Conservation (phyloP, 1,139 yeast genomes). For the Arxiozyma slooffiae region DNA sequence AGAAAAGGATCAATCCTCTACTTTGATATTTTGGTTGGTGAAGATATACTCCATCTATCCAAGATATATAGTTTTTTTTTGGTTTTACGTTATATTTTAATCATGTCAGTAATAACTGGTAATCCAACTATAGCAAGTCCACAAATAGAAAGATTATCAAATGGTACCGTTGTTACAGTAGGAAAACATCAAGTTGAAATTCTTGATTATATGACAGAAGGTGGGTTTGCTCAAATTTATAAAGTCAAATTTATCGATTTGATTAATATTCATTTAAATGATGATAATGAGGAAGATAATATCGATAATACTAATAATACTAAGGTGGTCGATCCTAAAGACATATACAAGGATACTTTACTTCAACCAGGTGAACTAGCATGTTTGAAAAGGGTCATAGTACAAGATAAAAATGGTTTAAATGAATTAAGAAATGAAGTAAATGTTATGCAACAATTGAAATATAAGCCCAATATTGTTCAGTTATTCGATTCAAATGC, state of each 20-base stretch:
- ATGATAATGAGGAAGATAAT: slow-evolving; percentile 8
- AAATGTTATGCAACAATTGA: slow-evolving; percentile 74
- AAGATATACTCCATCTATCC: not conserved
- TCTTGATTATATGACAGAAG: slow-evolving; percentile 53
- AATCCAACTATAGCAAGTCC: slow-evolving; percentile 3
- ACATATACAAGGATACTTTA: not conserved
- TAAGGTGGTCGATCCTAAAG: slow-evolving; percentile 3
- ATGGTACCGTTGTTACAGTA: slow-evolving; percentile 54
- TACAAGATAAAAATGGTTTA: slow-evolving; percentile 62
- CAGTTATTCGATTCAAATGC: slow-evolving; percentile 93
- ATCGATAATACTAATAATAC: not conserved
- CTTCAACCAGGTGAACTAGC: slow-evolving; percentile 38
- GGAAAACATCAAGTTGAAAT: slow-evolving; percentile 54
- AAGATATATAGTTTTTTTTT: not conserved
- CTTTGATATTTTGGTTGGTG: too few species aligned
- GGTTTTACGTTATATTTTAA: not conserved
- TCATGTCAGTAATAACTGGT: slow-evolving; percentile 1
- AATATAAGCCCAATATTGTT: slow-evolving; percentile 72
- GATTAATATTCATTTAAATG: slow-evolving; percentile 16
- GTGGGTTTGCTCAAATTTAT: slow-evolving; percentile 74
- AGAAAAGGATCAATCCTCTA: too few species aligned
- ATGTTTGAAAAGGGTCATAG: slow-evolving; percentile 66
- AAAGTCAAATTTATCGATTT: slow-evolving; percentile 37
- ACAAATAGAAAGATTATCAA: slow-evolving; percentile 1
- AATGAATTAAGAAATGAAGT: slow-evolving; percentile 66